These are phyloP conservation scores for Melampsora larici-populina DNA, from an alignment of 1,284 basidiomycete genomes.

Conservation along the genomic window DNA sequence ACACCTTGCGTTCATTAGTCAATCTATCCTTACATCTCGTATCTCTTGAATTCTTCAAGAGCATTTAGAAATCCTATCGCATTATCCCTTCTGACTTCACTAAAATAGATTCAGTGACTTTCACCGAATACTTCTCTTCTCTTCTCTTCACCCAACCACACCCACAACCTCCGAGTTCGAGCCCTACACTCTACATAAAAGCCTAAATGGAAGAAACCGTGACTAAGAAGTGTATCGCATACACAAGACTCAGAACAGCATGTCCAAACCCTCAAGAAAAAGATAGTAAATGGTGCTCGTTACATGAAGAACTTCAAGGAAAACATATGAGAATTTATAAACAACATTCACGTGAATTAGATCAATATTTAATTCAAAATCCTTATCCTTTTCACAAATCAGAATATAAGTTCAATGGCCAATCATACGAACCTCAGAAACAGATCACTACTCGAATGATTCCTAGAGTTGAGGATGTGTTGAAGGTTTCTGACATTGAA, in stretches of 20 bases:
- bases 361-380: slow-evolving; percentile 14
- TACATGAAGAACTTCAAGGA: slow-evolving; percentile 38
- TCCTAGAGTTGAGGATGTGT: slow-evolving; percentile 16
- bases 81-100: no score
- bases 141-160: no score
- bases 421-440: neutral
- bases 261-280: slow-evolving; percentile 21
- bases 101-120: no score
- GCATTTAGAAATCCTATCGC: no score
- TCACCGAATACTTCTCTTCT: no score
- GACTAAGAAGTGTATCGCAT: slow-evolving; percentile 32
- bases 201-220: no score
- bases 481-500: slow-evolving; percentile 12
- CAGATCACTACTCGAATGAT: slow-evolving; percentile 27
- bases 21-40: no score
- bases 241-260: slow-evolving; percentile 16
- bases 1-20: no score
- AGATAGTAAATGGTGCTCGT: slow-evolving; percentile 37
- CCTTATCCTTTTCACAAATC: slow-evolving; percentile 17
- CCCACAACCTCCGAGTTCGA: no score
- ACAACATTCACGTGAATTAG: slow-evolving; percentile 26
- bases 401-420: neutral
- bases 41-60: no score
- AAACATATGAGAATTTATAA: slow-evolving; percentile 39
- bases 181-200: no score